Evolutionary conservation across 1,284 basidiomycete genomes (phyloP).

Genomic region (Rhodotorula sp.): DNA sequence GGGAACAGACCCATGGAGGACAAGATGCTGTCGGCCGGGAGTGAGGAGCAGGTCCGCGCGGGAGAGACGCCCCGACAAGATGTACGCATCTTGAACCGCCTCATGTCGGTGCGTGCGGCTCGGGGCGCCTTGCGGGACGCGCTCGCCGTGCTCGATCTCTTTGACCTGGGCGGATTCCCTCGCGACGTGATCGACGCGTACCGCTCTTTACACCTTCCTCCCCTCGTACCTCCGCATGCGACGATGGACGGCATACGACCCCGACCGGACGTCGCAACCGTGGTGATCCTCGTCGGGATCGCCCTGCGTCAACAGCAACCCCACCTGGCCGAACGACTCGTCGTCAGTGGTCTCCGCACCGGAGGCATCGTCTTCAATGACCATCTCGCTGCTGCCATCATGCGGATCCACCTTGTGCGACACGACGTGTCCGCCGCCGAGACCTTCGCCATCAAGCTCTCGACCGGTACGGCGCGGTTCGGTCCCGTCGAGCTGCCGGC

Average conservation of each 20-base stretch:
- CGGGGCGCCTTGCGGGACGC: slow-evolving; percentile 19
- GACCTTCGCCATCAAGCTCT: slow-evolving; percentile 18
- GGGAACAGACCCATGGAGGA: slow-evolving; percentile 38
- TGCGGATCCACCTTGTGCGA: slow-evolving; percentile 14
- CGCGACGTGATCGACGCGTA: background rate
- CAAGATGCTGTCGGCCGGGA: slow-evolving; percentile 18
- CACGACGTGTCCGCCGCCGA: slow-evolving; percentile 22
- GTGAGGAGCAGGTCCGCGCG: background rate
- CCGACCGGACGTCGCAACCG: slow-evolving; percentile 21
- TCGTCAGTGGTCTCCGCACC: slow-evolving; percentile 6
- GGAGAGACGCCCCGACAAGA: slow-evolving; percentile 24
- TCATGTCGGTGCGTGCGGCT: slow-evolving; percentile 27
- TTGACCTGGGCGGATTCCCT: slow-evolving; percentile 19
- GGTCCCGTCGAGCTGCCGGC: background rate
- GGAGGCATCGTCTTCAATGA: slow-evolving; percentile 12
- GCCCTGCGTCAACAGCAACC: slow-evolving; percentile 10
- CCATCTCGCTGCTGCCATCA: slow-evolving; percentile 15
- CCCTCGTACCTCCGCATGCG: background rate
- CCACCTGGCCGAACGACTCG: slow-evolving; percentile 21
- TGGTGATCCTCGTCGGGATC: slow-evolving; percentile 26
- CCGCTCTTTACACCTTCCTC: background rate
- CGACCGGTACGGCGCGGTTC: slow-evolving; percentile 11
- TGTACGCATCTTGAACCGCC: slow-evolving; percentile 26
- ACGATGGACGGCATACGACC: slow-evolving; percentile 1
- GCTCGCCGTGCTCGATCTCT: slow-evolving; percentile 22